Percentiles rank a stretch among this genome's conserved stretches.
These are phyloP conservation scores for Colletotrichum cuscutae DNA, from an alignment of 2,329 filamentous ascomycete species.

Conservation along the genomic window DNA sequence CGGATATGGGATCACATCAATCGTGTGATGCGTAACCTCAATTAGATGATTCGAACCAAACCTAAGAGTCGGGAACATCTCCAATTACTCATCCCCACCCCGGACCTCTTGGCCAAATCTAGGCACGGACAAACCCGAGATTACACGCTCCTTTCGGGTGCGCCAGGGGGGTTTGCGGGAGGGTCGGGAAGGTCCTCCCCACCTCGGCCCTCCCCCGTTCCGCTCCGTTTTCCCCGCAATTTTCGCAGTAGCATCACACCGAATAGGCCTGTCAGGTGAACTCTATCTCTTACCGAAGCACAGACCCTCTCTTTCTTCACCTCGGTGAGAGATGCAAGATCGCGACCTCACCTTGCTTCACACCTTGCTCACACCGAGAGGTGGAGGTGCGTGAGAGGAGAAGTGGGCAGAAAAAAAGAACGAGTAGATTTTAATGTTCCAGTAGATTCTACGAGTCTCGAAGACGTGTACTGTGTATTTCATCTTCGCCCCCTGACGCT, in stretches of 20 bases:
- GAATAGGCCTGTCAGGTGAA: background rate
- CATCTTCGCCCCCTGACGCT: background rate
- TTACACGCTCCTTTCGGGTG: background rate
- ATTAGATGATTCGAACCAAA: no score
- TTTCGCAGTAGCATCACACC: background rate
- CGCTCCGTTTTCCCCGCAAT: background rate
- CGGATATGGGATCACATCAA: no score
- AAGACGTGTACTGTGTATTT: background rate
- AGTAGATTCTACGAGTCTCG: background rate
- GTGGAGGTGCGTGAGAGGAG: no score
- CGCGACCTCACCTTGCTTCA: background rate
- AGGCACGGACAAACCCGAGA: background rate
- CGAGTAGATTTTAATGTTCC: background rate
- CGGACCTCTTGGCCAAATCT: background rate
- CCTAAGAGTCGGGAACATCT: no score
- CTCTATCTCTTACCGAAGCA: background rate
- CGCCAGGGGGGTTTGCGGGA: background rate
- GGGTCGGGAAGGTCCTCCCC: background rate
- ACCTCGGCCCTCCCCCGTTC: background rate
- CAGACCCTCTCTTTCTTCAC: background rate
- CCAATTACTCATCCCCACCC: background rate
- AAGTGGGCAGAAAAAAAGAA: background rate
- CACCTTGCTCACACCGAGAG: constrained; percentile 2
- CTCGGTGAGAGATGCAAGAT: background rate
- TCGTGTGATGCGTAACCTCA: no score